Evolutionary conservation across 2,329 filamentous ascomycete species (phyloP), one percentile per base, ranked within the genome.

Genomic region (Chaetothyriales sp.): DNA sequence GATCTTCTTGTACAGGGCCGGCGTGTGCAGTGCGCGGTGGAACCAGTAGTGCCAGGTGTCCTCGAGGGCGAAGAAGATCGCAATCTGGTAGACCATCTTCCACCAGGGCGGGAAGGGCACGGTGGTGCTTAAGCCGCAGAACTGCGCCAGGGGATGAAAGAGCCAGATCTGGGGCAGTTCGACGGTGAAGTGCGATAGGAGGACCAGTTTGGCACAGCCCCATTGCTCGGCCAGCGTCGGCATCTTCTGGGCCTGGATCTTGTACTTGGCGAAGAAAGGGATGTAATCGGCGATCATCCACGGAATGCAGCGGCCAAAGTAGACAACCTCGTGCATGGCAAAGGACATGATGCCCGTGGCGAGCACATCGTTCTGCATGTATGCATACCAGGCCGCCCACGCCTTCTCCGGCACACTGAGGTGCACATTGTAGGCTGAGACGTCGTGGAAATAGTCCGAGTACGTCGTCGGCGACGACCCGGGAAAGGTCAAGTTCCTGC

Each of bases 41-140:
- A 81, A 82, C 83, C 89, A 97, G 77, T 98, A 98, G 72, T 98
- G 92, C 92, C 92, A 98, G 60, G 90, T 75, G 70, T 98, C 92
- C 70, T 98, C 92, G 64, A 95, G 72, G 54, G 97, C 78, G 72
- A 98, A 98, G 77, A 97, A 94, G 66, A 97, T 77, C 55, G 83
- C 79, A 61, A 98, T 90, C 64, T 98, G 92, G 67, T 86, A 81
- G 58, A 84, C 85, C 77, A 98, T 97, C 64, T 83, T 95, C 72
- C 78, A 85, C 60, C 83, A 63, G 10, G 85, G 75, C 33, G 92
- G 92, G 75, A 98, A 98, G 8, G 90, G 92, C 47, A 95, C 86
- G 56, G 81, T 80, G 59, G 86, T 95, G 54, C 83, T 77, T 70
- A 98, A 84, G 63, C 92, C 92, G 67, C 88, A 89, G 71, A 81